Evolutionary conservation across 169 alveolate species (phyloP), one percentile per base, ranked within the genome.

Genomic region (Plasmodium cynomolgi): DNA sequence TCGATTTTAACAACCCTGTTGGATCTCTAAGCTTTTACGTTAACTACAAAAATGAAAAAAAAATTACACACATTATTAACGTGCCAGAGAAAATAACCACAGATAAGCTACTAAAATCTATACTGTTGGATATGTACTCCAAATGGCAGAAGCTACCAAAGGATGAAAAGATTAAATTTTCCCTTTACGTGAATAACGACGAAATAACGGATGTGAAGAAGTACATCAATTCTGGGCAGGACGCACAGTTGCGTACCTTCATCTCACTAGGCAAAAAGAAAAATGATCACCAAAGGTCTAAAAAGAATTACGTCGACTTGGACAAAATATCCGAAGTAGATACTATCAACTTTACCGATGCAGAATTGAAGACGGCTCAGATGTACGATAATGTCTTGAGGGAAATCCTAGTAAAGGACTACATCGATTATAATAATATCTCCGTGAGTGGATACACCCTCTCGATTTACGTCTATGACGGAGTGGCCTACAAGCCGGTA

Each of bases 91-190:
- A 90, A 29, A 90, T 80, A 58, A 47, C 94, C 17, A 80, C 83
- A 90, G 94, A 90, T 58, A 62, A 62, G 11, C 20, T 90, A 44
- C 41, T 90, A 6, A 90, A 90, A 20, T 20, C 91, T 9, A 90
- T 90, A 39, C 84, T 90, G 29, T 44, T 81, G 29, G 83, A 90
- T 33, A 79, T 80, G 81, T 90, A 80, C 15, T 80, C 91, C n/a
- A 79, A 81, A 11, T 90, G 94, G 94, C 54, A 80, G 50, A 90
- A 90, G 20, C 41, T 90, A 20, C 91, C 90, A 58, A 80, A 90
- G 37, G 90, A 79, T 74, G 91, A 90, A 68, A 90, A 90, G 72
- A 90, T 90, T 6, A 90, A 73, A 90, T 90, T 79, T 39, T 79
- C 91, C 8, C 77, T 90, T 7, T 68, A 17, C 15, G 9, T 20